Evolutionary conservation across 306 rosid species (phyloP), one percentile per base, ranked within the genome.

Genomic region (Crotalaria pallida): DNA sequence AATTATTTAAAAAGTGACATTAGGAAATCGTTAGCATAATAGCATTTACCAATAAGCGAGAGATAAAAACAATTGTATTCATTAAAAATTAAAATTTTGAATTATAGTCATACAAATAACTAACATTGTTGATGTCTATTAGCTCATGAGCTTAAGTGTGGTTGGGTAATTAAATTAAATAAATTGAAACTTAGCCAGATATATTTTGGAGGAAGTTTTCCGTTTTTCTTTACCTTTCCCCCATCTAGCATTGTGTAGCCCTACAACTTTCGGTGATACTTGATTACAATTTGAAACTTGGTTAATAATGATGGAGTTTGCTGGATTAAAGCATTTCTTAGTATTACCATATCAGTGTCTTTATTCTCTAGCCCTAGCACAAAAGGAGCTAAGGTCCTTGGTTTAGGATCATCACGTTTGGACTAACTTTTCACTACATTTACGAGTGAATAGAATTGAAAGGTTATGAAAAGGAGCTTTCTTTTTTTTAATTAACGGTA

Each of bases 201-300:
- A n/a, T n/a, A n/a, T n/a, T 16, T 3, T 24, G 9, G 3, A 45
- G 61, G 72, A 48, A 12, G 3, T 26, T 12, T 21, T 44, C 45
- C 58, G 50, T 71, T 63, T 18, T 5, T 45, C 52, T 47, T 45
- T 75, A 24, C 36, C 10, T 40, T 69, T 44, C 26, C 40, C 41
- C 51, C 21, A 24, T 18, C 33, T 69, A 62, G 41, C 62, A 33
- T 55, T 23, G 62, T 70, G 61, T 5, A 60, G n/a, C 41, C 64
- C 60, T 55, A 38, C 78, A 57, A 52, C 90, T 83, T 85, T 88
- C 93, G 90, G 87, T 83, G 86, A 79, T 55, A 81, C 84, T 85
- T 84, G 58, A 85, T 65, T 83, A 55, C 65, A 58, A 8, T 61
- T 83, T 79, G 83, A 83, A 80, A 68, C 13, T 68, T 31, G 41